A percentile compares a stretch with the other conserved stretches of the same genome.
phyloP scores from a whole-genome alignment of 352 stramenopile genomes.

The Pythium folliculosum region DNA sequence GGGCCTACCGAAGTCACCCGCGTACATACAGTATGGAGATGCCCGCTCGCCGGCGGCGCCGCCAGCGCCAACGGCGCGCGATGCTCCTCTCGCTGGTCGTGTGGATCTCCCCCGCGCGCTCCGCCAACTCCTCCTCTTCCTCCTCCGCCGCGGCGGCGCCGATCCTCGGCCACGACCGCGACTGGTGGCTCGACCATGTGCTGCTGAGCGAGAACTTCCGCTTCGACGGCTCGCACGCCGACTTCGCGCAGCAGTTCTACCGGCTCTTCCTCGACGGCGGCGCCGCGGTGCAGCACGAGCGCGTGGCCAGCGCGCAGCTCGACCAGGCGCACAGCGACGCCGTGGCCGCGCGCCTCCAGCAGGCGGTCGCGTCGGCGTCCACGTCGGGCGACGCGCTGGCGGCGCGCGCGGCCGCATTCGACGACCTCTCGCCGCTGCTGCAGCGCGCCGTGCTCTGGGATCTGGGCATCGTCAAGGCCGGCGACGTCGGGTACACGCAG shows the following conservation, averaged over 20 bases:
- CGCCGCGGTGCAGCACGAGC: slow-evolving; percentile 9
- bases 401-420: slow-evolving; percentile 16
- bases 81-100: neutral
- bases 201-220: slow-evolving; percentile 42
- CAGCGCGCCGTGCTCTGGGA: slow-evolving; percentile 56
- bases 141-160: neutral
- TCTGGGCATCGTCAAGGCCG: slow-evolving; percentile 38
- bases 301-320: slow-evolving; percentile 7
- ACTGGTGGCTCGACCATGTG: slow-evolving; percentile 29
- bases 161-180: slow-evolving; percentile 16
- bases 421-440: slow-evolving; percentile 35
- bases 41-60: neutral
- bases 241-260: slow-evolving; percentile 62
- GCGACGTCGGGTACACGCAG: slow-evolving; percentile 34
- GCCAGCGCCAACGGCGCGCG: neutral
- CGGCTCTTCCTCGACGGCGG: slow-evolving; percentile 39
- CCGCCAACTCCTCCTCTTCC: neutral
- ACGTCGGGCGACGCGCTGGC: neutral
- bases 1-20: no score
- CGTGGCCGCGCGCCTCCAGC: neutral
- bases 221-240: slow-evolving; percentile 49
- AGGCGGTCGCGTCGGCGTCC: neutral
- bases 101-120: neutral
- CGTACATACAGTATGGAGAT: neutral
- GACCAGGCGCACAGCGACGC: neutral